These are phyloP conservation scores for Diaporthe eres DNA, from an alignment of 2,329 filamentous ascomycete genomes.

Conservation along the genomic window DNA sequence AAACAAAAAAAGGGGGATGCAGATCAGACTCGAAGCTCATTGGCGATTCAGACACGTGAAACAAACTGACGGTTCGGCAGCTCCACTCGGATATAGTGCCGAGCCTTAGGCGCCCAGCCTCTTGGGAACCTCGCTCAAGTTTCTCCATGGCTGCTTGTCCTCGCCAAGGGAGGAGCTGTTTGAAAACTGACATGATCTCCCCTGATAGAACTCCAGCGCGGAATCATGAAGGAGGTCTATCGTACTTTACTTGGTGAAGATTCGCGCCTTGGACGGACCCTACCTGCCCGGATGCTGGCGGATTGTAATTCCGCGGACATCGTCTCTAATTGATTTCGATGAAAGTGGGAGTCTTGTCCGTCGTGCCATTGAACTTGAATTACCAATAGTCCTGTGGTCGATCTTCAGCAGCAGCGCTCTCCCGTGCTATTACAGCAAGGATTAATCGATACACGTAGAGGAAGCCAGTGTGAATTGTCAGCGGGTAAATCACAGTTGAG, in stretches of 20 bases:
- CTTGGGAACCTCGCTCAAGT: background rate
- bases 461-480: background rate
- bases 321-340: background rate
- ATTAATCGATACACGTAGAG: background rate
- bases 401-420: background rate
- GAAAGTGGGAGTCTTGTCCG: background rate
- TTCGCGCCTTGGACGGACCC: background rate
- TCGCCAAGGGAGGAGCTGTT: constrained; percentile 22
- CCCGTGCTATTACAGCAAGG: background rate
- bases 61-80: background rate
- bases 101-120: constrained; percentile 23
- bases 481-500: too few species aligned
- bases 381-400: background rate
- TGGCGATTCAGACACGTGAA: background rate
- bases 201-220: background rate
- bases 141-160: constrained; percentile 25
- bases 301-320: background rate
- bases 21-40: background rate
- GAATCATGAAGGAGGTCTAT: background rate
- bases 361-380: background rate
- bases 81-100: constrained; percentile 28
- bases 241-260: background rate
- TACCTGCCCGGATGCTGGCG: background rate
- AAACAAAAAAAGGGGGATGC: background rate
- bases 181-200: constrained; percentile 11